Evolutionary conservation across 2,329 filamentous ascomycete species (phyloP), one percentile per base, ranked within the genome.

Genomic region (Neurospora sp.): DNA sequence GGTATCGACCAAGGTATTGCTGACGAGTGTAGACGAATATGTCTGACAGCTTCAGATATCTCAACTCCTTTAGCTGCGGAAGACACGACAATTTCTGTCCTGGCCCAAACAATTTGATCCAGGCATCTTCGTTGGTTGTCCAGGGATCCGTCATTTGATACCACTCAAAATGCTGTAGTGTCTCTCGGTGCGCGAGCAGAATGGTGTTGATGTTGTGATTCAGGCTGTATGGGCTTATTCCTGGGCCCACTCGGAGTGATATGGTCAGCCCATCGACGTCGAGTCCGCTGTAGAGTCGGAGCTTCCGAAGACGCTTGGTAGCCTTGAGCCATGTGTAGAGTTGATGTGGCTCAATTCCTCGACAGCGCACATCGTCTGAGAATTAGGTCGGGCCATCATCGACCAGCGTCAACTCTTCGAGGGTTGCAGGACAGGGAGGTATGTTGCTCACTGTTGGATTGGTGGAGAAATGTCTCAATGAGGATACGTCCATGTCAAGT

Each of bases 201-300:
- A 23, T 52, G 10, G 43, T 52, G 10, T 52, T 52, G n/a, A 52
- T 52, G 19, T 23, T 52, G 43, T 23, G 41, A 46, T 6, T 19
- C 4, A 11, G 41, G 41, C 10, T 46, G 41, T 11, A 46, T 4
- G 10, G n/a, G n/a, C 41, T 5, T 11, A 5, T 5, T 43, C 8
- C 41, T 5, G 4, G n/a, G 41, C n/a, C 17, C 3, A 4, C 1
- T 4, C 3, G n/a, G 1, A 43, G 41, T 43, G 0, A 1, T n/a
- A 19, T 11, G n/a, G 4, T 46, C 10, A 46, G 10, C 1, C n/a
- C n/a, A 1, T 12, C 10, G n/a, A 46, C 10, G n/a, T 46, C 43
- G 0, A 46, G n/a, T 46, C 43, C 43, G 43, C 43, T 46, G 43
- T 19, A 46, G 4, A 46, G 43, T 23, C 43, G 43, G 43, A 46